A percentile compares a stretch with the other conserved stretches of the same genome.
Evolutionary conservation across 495 filamentous ascomycete genomes (phyloP).

Genomic region (Talaromyces trachyspermus): DNA sequence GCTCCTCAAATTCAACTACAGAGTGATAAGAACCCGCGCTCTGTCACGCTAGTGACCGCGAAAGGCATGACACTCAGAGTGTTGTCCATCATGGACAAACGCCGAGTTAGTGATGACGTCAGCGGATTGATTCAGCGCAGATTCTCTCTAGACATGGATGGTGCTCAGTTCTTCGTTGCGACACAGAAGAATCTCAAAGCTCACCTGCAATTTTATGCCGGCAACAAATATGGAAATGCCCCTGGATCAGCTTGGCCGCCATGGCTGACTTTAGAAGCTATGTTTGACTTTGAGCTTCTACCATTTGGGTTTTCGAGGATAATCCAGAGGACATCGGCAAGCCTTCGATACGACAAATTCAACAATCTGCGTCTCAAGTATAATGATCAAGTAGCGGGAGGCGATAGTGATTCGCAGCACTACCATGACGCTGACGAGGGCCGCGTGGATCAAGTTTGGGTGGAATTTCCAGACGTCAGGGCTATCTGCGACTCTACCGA

Average conservation of each 20-base stretch:
- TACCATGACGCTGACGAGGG: constrained; percentile 50
- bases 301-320: constrained; percentile 95
- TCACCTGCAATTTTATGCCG: constrained; percentile 85
- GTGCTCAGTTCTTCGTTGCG: constrained; percentile 95
- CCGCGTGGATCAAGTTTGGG: constrained; percentile 89
- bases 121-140: constrained; percentile 91
- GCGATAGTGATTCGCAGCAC: constrained; percentile 29
- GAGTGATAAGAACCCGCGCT: constrained; percentile 93
- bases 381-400: constrained; percentile 82
- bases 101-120: constrained; percentile 83
- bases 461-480: constrained; percentile 87
- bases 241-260: constrained; percentile 86
- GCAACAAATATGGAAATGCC: constrained; percentile 83
- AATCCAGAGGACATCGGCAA: constrained; percentile 89
- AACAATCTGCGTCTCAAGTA: constrained; percentile 96
- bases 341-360: constrained; percentile 92
- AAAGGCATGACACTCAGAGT: constrained; percentile 97
- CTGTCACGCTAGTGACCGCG: constrained; percentile 85
- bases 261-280: constrained; percentile 95
- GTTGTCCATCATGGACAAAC: constrained; percentile 95
- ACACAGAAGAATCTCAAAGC: constrained; percentile 80
- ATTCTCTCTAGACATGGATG: constrained; percentile 90
- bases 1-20: constrained; percentile 96
- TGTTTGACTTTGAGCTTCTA: constrained; percentile 89
- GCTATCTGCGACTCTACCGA: constrained; percentile 93